Conservation (phyloP, 192 early-diverging fungal genomes). For the Coemansia biformis region DNA sequence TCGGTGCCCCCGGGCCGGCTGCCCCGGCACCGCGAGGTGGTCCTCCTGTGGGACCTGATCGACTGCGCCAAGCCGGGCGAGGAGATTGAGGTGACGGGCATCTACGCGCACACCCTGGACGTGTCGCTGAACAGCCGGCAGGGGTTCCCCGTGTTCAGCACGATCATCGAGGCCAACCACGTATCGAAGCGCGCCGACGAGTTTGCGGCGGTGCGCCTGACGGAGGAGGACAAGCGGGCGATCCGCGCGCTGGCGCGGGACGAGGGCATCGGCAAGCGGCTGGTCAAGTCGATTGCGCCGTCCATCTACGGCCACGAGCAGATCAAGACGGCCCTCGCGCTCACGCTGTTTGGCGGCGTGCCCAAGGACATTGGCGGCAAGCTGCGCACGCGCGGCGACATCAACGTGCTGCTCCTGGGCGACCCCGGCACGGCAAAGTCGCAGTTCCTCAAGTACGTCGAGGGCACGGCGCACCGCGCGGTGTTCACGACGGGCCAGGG, state of each 20-base stretch:
- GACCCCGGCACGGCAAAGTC: slow-evolving; percentile 87
- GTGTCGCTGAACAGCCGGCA: slow-evolving; percentile 77
- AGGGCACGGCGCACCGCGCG: slow-evolving; percentile 77
- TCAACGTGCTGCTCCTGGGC: slow-evolving; percentile 91
- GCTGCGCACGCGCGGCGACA: slow-evolving; percentile 94
- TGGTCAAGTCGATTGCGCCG: slow-evolving; percentile 91
- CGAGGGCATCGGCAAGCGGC: slow-evolving; percentile 71
- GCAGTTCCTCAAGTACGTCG: slow-evolving; percentile 80
- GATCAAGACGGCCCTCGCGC: slow-evolving; percentile 89
- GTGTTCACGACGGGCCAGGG: slow-evolving; percentile 86
- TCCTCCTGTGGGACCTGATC: slow-evolving; percentile 93
- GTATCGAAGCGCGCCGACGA: slow-evolving; percentile 84
- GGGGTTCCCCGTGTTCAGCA: slow-evolving; percentile 96
- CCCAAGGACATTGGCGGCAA: slow-evolving; percentile 92
- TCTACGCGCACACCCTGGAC: slow-evolving; percentile 96
- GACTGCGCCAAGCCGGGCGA: slow-evolving; percentile 94
- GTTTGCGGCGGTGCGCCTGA: slow-evolving; percentile 79
- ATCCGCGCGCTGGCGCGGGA: slow-evolving; percentile 75
- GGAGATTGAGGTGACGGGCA: slow-evolving; percentile 90
- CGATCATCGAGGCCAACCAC: slow-evolving; percentile 95
- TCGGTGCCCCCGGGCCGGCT: slow-evolving; percentile 91
- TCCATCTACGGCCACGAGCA: slow-evolving; percentile 99
- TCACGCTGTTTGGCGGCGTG: slow-evolving; percentile 94
- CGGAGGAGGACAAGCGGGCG: slow-evolving; percentile 81
- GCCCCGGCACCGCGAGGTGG: slow-evolving; percentile 89